Base-by-base conservation (phyloP, 352 stramenopile species). In the Hyaloperonospora arabidopsidis region DNA sequence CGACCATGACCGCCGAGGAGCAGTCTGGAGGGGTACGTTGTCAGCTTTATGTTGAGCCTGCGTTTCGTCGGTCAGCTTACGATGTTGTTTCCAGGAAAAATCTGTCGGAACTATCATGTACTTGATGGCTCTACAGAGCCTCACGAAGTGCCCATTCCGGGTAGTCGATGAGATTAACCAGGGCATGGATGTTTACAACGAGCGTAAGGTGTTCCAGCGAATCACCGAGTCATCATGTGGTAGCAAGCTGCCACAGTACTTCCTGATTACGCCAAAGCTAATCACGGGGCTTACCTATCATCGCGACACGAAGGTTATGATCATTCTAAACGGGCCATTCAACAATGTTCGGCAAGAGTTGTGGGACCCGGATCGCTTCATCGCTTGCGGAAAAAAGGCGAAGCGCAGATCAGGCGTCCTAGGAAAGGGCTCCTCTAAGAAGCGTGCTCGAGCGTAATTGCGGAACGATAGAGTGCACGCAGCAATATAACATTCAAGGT, bases 31-130 rank as follows among this genome's bases (percentile, higher is more conserved):
- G 84, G 45, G 83, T 93, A 74, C 52, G 80, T 76, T 15, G 21
- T 54, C 45, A 29, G 10, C 39, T 39, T 54, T 25, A 34, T 25
- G 6, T 39, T 49, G 3, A 52, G 18, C 14, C 7, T 18, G 25
- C 25, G 22, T 3, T 49, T 15, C 39, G 35, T 35, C 12, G 11
- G 49, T 52, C 32, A 18, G 1, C 41, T 49, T 49, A 45, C 41
- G 6, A 22, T 19, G 49, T 19, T 56, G 14, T 5, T 14, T 48
- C 17, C 45, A 93, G 83, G 84, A 95, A 71, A 95, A 93, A 77
- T 89, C 83, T 28, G 84, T 95, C 5, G 83, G 83, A 34, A 95
- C 84, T n/a, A 95, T 92, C 57, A 93, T 95, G 83, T 95, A 95
- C 48, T 64, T 95, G 59, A 95, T 95, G 84, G 84, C 84, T 25